Evolutionary conservation across 805 yeast genomes (phyloP).

Genomic region (Yarrowia osloensis): DNA sequence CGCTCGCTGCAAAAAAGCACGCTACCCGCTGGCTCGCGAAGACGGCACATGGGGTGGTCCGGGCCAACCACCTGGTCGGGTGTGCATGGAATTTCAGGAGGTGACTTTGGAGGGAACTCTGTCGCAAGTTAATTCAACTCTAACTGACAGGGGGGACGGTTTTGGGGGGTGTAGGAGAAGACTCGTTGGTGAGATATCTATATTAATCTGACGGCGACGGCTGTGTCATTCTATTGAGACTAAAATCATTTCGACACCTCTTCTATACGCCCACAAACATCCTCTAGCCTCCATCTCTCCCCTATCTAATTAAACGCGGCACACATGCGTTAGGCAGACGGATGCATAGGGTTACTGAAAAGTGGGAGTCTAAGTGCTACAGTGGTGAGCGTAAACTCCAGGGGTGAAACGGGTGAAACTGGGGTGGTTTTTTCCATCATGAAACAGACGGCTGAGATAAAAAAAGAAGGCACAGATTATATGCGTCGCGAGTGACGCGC

Average conservation of each 20-base stretch:
- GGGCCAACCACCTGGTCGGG: slow-evolving; percentile 17
- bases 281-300: not conserved
- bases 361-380: not conserved
- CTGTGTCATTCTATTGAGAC: not conserved
- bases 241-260: not conserved
- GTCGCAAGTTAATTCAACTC: slow-evolving; percentile 11
- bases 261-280: not conserved
- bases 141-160: not conserved
- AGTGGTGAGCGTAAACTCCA: not conserved
- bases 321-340: slow-evolving; percentile 1
- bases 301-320: slow-evolving; percentile 25
- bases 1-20: not conserved
- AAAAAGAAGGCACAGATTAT: not conserved
- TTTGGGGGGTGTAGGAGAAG: too few species aligned
- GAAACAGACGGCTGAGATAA: not conserved
- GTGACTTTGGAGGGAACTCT: slow-evolving; percentile 4
- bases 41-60: slow-evolving; percentile 4
- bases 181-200: too few species aligned
- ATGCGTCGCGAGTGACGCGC: not conserved
- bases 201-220: too few species aligned
- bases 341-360: slow-evolving; percentile 14
- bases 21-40: not conserved
- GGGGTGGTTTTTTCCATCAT: not conserved
- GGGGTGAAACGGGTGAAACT: not conserved
- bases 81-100: slow-evolving; percentile 29